Conservation (phyloP, 2,329 filamentous ascomycete genomes). For the Trichophyton rubrum region DNA sequence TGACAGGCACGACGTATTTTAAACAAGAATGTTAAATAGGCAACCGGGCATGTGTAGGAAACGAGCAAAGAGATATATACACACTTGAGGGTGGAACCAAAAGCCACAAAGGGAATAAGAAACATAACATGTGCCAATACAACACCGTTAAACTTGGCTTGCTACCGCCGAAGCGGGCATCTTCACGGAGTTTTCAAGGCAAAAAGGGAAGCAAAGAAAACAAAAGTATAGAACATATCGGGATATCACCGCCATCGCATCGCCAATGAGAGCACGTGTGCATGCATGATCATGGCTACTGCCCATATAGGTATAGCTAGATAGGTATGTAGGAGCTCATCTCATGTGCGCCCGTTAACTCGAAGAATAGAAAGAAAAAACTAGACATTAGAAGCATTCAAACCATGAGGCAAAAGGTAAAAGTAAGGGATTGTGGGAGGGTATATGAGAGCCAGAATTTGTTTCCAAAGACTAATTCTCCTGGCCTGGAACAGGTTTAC, state of each 20-base stretch:
- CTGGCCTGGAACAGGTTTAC: conserved; percentile 47
- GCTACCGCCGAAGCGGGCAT: background rate
- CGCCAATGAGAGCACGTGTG: background rate
- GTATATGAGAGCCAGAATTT: background rate
- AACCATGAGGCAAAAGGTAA: background rate
- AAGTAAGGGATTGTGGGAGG: background rate
- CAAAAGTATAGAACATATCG: background rate
- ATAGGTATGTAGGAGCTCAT: background rate
- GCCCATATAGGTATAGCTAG: background rate
- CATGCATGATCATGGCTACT: background rate
- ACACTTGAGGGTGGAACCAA: background rate
- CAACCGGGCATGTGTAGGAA: background rate
- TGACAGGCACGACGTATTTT: background rate
- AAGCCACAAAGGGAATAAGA: background rate
- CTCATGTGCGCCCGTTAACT: background rate
- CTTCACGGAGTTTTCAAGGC: background rate
- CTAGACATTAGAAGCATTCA: background rate
- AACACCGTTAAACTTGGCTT: background rate
- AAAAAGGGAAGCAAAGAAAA: background rate
- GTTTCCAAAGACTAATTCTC: conserved; percentile 19
- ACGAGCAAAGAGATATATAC: background rate
- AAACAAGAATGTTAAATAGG: background rate
- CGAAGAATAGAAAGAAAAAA: background rate
- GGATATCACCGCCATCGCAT: conserved; percentile 1
- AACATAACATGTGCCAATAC: background rate